Conservation (phyloP, 768 basidiomycete genomes). For the Artomyces pyxidatus region DNA sequence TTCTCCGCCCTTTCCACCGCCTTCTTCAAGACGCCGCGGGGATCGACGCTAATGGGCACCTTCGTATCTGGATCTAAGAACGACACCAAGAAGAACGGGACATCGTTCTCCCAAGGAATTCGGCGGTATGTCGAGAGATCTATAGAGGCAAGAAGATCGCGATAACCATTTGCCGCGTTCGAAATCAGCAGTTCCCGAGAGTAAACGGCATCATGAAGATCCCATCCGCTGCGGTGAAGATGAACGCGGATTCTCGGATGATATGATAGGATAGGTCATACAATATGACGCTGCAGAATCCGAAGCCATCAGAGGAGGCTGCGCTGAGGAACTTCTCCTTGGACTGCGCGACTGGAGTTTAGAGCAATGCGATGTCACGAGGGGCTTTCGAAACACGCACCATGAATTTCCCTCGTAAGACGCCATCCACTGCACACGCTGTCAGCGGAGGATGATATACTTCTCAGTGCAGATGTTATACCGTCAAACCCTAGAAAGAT, state of each 20-base stretch:
- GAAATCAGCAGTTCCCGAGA: constrained; percentile 82
- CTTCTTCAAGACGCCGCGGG: constrained; percentile 68
- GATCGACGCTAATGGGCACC: constrained; percentile 72
- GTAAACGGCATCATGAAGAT: constrained; percentile 86
- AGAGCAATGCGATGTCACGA: constrained; percentile 7
- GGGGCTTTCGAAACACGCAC: constrained; percentile 25
- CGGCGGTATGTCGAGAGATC: constrained; percentile 84
- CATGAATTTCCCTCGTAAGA: constrained; percentile 93
- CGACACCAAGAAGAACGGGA: constrained; percentile 89
- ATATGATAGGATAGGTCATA: constrained; percentile 29
- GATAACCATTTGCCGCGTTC: constrained; percentile 87
- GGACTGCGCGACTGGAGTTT: constrained; percentile 41
- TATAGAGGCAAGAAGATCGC: constrained; percentile 78
- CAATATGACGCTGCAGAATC: constrained; percentile 93
- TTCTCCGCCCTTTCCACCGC: constrained; percentile 43
- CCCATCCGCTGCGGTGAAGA: constrained; percentile 60
- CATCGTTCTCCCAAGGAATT: constrained; percentile 86
- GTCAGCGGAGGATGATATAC: not conserved
- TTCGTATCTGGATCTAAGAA: constrained; percentile 85
- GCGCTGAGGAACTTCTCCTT: constrained; percentile 87
- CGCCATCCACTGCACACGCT: constrained; percentile 67
- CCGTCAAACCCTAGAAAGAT: constrained; percentile 63
- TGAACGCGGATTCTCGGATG: constrained; percentile 3
- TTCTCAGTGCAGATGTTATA: constrained; percentile 28
- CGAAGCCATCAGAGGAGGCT: constrained; percentile 74